These are phyloP conservation scores for Didymella arachidicola DNA, from an alignment of 2,329 filamentous ascomycete genomes.

Conservation along the genomic window DNA sequence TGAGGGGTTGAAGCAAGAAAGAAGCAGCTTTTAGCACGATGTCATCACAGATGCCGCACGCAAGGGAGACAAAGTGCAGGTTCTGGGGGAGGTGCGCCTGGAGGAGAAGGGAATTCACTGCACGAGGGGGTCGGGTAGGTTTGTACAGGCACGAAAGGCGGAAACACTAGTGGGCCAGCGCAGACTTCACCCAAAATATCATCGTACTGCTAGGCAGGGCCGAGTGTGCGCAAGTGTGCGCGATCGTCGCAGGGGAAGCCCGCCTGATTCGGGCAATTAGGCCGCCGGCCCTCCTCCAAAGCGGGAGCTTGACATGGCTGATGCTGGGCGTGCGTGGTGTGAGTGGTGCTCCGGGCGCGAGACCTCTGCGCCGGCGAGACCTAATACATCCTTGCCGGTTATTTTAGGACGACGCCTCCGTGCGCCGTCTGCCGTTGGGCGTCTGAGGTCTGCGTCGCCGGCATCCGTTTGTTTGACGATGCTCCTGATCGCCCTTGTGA, in stretches of 20 bases:
- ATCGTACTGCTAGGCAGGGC: slow-evolving; percentile 16
- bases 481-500: slow-evolving; percentile 17
- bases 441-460: slow-evolving; percentile 27
- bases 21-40: slow-evolving; percentile 23
- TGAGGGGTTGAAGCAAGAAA: slow-evolving; percentile 31
- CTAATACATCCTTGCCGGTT: slow-evolving; percentile 24
- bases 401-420: slow-evolving; percentile 34
- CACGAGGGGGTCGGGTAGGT: slow-evolving; percentile 33
- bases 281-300: slow-evolving; percentile 24
- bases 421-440: slow-evolving; percentile 31
- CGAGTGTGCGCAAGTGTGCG: slow-evolving; percentile 17
- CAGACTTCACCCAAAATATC: slow-evolving; percentile 16
- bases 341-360: slow-evolving; percentile 17
- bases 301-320: slow-evolving; percentile 16
- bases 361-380: slow-evolving; percentile 13
- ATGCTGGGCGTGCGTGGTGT: slow-evolving; percentile 11
- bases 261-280: slow-evolving; percentile 25
- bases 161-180: slow-evolving; percentile 25
- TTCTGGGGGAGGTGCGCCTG: slow-evolving; percentile 28
- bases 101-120: slow-evolving; percentile 19
- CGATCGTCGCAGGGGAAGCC: slow-evolving; percentile 36
- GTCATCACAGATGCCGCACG: slow-evolving; percentile 29
- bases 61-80: slow-evolving; percentile 32
- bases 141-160: slow-evolving; percentile 35
- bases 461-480: slow-evolving; percentile 31